phyloP scores from a whole-genome alignment of 228 moss, liverwort and hornwort genomes.

The Sphagnum magellanicum region DNA sequence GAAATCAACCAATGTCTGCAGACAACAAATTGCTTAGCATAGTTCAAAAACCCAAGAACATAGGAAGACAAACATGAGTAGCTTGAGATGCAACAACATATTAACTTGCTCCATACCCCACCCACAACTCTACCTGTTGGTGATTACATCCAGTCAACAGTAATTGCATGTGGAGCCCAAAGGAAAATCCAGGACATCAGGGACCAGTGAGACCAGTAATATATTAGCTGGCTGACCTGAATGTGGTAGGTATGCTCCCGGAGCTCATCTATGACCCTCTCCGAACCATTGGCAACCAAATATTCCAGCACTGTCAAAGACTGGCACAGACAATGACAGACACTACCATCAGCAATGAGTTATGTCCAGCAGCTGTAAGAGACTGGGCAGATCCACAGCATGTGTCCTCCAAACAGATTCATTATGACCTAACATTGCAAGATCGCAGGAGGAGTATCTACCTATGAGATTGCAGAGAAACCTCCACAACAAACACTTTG shows the following conservation, averaged over 20 bases:
- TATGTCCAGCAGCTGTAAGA: too few species aligned
- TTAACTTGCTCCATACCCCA: not conserved
- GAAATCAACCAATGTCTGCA: conserved; percentile 84
- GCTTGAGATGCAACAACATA: not conserved
- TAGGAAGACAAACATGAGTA: not conserved
- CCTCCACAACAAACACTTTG: too few species aligned
- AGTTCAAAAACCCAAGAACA: not conserved
- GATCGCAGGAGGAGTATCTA: too few species aligned
- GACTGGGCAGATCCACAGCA: too few species aligned
- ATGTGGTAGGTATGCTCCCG: conserved; percentile 91
- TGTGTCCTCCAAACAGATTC: too few species aligned
- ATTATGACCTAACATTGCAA: too few species aligned
- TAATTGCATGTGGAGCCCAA: not conserved
- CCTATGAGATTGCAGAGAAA: too few species aligned
- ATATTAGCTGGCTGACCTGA: conserved; percentile 46
- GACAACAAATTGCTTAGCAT: too few species aligned
- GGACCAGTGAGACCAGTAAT: not conserved
- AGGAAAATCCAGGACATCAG: too few species aligned
- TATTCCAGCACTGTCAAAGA: conserved; percentile 91
- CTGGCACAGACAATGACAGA: conserved; percentile 22
- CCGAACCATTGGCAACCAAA: conserved; percentile 87
- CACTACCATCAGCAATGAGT: too few species aligned
- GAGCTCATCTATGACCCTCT: conserved; percentile 93
- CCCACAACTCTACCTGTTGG: not conserved
- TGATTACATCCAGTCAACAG: not conserved